phyloP scores from a whole-genome alignment of 2,329 filamentous ascomycete genomes.

The Trichoderma atrobrunneum region DNA sequence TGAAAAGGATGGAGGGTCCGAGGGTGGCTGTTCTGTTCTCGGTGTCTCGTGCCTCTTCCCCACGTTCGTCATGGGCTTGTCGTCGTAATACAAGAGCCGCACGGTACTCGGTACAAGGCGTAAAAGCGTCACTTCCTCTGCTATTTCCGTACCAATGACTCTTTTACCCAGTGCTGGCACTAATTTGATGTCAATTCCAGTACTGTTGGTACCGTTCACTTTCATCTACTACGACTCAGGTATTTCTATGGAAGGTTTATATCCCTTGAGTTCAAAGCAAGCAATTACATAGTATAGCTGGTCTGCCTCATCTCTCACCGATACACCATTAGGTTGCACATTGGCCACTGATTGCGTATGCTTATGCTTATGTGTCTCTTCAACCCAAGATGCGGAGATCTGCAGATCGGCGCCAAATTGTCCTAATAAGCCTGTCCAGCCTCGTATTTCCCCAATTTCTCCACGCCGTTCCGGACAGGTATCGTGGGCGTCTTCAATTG shows the following conservation, averaged over 20 bases:
- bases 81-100: background rate
- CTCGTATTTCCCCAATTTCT: too few species aligned
- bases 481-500: too few species aligned
- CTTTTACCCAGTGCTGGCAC: background rate
- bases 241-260: background rate
- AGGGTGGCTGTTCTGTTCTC: background rate
- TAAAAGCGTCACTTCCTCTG: background rate
- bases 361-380: background rate
- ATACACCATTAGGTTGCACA: background rate
- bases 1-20: background rate
- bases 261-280: background rate
- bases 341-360: background rate
- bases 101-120: background rate
- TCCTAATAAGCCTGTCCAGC: background rate
- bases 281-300: too few species aligned
- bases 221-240: background rate
- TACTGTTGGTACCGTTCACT: background rate
- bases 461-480: too few species aligned
- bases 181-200: background rate
- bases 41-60: conserved; percentile 16
- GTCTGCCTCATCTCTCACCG: background rate
- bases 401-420: background rate
- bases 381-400: background rate
- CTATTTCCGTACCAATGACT: background rate
- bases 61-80: conserved; percentile 3